Base-by-base conservation (phyloP, 257 asterid species). In the Nicotiana knightiana region DNA sequence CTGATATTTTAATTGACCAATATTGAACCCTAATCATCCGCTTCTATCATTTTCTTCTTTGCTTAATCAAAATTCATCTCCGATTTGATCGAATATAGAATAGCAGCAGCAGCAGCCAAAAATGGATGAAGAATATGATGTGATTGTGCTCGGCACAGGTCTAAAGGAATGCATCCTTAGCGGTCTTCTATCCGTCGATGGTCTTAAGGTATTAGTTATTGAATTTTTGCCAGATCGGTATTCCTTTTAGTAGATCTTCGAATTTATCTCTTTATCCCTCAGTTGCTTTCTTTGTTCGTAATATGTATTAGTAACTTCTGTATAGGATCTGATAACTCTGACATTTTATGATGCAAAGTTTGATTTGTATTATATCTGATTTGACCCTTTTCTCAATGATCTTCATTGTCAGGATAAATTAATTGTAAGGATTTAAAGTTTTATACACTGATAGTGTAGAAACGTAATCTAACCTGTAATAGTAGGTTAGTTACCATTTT, bases 111-210 rank as follows among this genome's bases (percentile, higher is more conserved):
- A 43, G 51, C 51, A 43, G 51, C 51, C 9, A 77, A 83, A 16
- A 78, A 94, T 94, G 98, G 98, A 94, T 88, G 98, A 94, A 91
- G 97, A 93, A 81, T 94, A 94, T 12, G 98, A 94, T 77, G 97
- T 94, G 55, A 92, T 94, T 78, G 98, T 94, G 80, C 93, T 94
- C 1, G 98, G 98, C 65, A 94, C 98, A 18, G 98, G 98, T 48
- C 97, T 94, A 43, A 94, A 94, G 83, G 98, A 94, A 86, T 94
- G 98, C 88, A 94, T 94, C 82, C 95, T 94, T 83, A 94, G 97
- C 57, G 98, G 98, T 65, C 96, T 94, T 82, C 93, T 94, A 82
- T 94, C 98, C 48, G 97, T 94, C 21, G 97, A 94, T 86, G 98
- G 98, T 85, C 91, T 93, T 80, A 94, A 93, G 87, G 98, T 94